These are phyloP conservation scores for Jacaranda copaia DNA, from an alignment of 257 asterid genomes.

Conservation along the genomic window DNA sequence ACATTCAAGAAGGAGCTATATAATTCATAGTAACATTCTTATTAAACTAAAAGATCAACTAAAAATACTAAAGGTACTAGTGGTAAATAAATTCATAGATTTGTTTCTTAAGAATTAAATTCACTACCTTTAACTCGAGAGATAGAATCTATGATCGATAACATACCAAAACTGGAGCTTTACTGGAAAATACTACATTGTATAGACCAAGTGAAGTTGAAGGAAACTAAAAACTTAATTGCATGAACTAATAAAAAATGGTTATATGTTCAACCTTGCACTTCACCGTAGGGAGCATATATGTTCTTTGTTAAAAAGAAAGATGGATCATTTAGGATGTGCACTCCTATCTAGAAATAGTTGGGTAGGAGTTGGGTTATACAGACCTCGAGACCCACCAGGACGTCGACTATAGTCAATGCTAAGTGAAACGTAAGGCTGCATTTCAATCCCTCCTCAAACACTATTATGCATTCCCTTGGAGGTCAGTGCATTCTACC, in stretches of 20 bases:
- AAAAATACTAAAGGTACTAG: not conserved
- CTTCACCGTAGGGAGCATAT: not conserved
- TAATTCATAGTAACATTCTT: not conserved
- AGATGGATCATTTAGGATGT: not conserved
- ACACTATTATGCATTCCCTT: no score
- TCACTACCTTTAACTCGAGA: not conserved
- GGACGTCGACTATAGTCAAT: no score
- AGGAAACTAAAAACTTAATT: no score
- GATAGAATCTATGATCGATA: not conserved
- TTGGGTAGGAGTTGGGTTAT: no score
- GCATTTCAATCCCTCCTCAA: no score
- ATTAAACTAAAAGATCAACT: not conserved
- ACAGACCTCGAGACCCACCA: no score
- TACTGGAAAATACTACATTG: no score
- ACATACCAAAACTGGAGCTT: no score
- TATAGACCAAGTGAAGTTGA: no score
- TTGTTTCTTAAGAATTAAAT: no score
- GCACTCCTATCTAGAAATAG: not conserved
- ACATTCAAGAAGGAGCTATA: not conserved
- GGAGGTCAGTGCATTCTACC: no score
- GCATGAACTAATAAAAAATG: not conserved
- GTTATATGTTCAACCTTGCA: not conserved
- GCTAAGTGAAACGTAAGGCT: no score
- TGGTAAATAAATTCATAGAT: not conserved
- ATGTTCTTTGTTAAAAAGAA: not conserved